Conservation (phyloP, 805 yeast genomes). For the Ogataea paraovalis region DNA sequence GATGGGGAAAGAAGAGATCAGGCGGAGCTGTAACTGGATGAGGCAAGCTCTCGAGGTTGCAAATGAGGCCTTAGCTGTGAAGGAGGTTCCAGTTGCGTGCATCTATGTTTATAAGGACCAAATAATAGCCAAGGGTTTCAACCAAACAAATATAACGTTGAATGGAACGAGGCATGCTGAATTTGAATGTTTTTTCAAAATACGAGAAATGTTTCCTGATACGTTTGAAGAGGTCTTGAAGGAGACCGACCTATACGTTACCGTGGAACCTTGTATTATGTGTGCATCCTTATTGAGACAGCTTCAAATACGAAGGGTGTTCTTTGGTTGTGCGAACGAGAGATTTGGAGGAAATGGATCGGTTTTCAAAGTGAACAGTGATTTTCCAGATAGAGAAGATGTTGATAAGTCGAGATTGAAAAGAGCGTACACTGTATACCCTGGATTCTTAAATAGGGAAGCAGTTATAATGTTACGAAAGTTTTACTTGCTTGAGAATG, state of each 20-base stretch:
- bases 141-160: conserved; percentile 78
- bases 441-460: conserved; percentile 77
- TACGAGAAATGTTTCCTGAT: conserved; percentile 34
- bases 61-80: conserved; percentile 54
- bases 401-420: conserved; percentile 15
- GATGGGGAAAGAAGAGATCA: conserved; percentile 4
- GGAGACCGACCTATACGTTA: conserved; percentile 74
- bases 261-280: conserved; percentile 98
- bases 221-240: conserved; percentile 36
- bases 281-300: conserved; percentile 92
- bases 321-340: conserved; percentile 92
- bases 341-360: conserved; percentile 97
- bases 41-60: conserved; percentile 53
- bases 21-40: conserved; percentile 40
- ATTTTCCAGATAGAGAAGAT: conserved; percentile 19
- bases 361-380: conserved; percentile 58
- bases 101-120: conserved; percentile 50
- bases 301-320: conserved; percentile 64
- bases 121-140: conserved; percentile 73
- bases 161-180: conserved; percentile 95
- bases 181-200: conserved; percentile 67
- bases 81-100: conserved; percentile 86
- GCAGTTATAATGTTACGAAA: conserved; percentile 77
- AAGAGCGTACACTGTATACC: conserved; percentile 51
- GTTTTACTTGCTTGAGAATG: conserved; percentile 84